Evolutionary conservation across 805 yeast species (phyloP), one percentile per base, ranked within the genome.

Genomic region (Wickerhamiella nectarea): DNA sequence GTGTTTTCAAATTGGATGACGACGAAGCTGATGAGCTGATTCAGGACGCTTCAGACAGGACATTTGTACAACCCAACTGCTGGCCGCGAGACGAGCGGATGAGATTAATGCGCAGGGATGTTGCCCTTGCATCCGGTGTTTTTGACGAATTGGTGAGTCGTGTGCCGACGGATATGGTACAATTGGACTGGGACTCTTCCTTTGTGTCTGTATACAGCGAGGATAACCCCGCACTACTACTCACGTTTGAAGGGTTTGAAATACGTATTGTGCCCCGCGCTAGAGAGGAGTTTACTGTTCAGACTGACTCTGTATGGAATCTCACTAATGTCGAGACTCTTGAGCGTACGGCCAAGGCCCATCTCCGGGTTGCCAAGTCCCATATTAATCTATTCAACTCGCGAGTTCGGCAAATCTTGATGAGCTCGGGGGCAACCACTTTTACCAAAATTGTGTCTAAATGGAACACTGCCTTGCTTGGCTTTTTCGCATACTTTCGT

Each of bases 341-440:
- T 57, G 94, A 86, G 54, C 68, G 94, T 43, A 85, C 94, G 0
- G 95, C 95, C 0, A 77, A 76, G 52, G 97, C 96, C 0, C 84
- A 65, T 56, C 65, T 91, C 44, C 81, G 83, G 53, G 97, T 91
- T 0, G 72, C 94, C 0, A 76, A 76, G 36, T 84, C 74, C 38
- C 94, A 80, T 41, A 78, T 91, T 34, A 81, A 77, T 21, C 72
- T 72, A 37, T 91, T 91, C 65, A 77, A 80, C 50, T 82, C 81
- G 56, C 70, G 94, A 44, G 79, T 91, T 33, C 71, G 95, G 25
- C 95, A 89, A 55, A 77, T 91, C 40, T 68, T 91, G 52, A 83
- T 91, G 95, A 78, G 95, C 1, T 80, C 96, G 0, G 98, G 98
- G 0, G 83, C 95, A 0, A 79, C 95, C 0, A 84, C 99, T 0